These are phyloP conservation scores for Rhododendron kiyosumense DNA, from an alignment of 148 eudicot genomes.

Conservation along the genomic window DNA sequence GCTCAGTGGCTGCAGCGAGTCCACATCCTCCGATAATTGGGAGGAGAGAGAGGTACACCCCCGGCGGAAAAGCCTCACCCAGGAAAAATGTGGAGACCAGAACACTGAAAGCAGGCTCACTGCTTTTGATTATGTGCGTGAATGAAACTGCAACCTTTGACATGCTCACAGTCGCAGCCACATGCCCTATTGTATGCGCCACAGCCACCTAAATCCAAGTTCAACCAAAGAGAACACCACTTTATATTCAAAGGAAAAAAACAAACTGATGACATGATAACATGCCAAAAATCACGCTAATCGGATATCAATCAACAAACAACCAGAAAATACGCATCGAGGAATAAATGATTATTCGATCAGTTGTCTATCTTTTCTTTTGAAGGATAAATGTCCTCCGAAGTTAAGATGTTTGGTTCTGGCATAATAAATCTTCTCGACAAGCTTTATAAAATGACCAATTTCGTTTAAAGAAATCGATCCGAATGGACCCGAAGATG, in stretches of 20 bases:
- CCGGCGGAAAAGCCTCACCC: constrained; percentile 36
- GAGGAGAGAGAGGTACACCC: constrained; percentile 43
- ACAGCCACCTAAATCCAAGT: constrained; percentile 35
- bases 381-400: no score
- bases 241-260: neutral
- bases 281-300: no score
- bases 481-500: no score
- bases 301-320: no score
- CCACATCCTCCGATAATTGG: constrained; percentile 56
- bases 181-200: constrained; percentile 61
- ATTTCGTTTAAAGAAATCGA: no score
- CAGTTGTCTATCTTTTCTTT: no score
- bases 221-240: neutral
- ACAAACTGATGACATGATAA: no score
- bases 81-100: constrained; percentile 34
- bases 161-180: constrained; percentile 61
- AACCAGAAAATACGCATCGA: no score
- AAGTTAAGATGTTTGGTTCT: no score
- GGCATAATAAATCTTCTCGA: no score
- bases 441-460: no score
- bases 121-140: constrained; percentile 50
- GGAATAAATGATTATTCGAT: no score
- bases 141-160: constrained; percentile 58
- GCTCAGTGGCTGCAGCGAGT: constrained; percentile 53
- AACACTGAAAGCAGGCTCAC: constrained; percentile 46